These are phyloP conservation scores for Hericium erinaceus DNA, from an alignment of 768 basidiomycete species.

Conservation along the genomic window DNA sequence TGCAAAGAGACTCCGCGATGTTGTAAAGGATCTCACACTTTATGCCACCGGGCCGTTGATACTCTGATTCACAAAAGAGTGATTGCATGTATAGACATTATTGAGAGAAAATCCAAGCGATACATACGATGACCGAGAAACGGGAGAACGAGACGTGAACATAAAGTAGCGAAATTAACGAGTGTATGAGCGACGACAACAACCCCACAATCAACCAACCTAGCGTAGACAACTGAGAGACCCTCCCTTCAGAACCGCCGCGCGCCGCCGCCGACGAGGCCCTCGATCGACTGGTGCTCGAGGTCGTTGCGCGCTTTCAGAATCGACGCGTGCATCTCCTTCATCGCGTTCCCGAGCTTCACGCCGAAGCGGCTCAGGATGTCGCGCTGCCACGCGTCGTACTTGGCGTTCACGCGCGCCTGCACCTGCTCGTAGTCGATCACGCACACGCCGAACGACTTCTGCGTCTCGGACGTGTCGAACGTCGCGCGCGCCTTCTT, in stretches of 20 bases:
- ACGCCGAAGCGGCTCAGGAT: slow-evolving; percentile 86
- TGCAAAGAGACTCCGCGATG: no score
- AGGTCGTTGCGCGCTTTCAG: slow-evolving; percentile 91
- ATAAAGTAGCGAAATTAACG: not conserved
- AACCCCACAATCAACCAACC: not conserved
- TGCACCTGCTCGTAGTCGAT: slow-evolving; percentile 99
- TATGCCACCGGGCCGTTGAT: no score
- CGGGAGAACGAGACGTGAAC: not conserved
- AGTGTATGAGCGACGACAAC: not conserved
- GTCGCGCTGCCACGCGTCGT: slow-evolving; percentile 96
- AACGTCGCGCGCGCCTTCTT: slow-evolving; percentile 95
- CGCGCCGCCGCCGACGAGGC: slow-evolving; percentile 50
- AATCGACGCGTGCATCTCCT: slow-evolving; percentile 92
- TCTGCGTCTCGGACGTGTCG: slow-evolving; percentile 91
- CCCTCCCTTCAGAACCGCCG: slow-evolving; percentile 35
- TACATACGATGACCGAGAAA: not conserved
- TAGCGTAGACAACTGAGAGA: not conserved
- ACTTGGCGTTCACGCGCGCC: slow-evolving; percentile 94
- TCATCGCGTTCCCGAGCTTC: slow-evolving; percentile 92
- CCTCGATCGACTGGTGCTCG: slow-evolving; percentile 94
- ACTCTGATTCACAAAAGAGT: no score
- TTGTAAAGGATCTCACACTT: no score
- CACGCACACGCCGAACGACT: slow-evolving; percentile 85
- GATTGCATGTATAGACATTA: not conserved
- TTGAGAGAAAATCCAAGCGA: not conserved